Percentiles rank a stretch among this genome's conserved stretches.
Conservation (phyloP, 805 yeast species). For the Kodamaea nitidulidarum region DNA sequence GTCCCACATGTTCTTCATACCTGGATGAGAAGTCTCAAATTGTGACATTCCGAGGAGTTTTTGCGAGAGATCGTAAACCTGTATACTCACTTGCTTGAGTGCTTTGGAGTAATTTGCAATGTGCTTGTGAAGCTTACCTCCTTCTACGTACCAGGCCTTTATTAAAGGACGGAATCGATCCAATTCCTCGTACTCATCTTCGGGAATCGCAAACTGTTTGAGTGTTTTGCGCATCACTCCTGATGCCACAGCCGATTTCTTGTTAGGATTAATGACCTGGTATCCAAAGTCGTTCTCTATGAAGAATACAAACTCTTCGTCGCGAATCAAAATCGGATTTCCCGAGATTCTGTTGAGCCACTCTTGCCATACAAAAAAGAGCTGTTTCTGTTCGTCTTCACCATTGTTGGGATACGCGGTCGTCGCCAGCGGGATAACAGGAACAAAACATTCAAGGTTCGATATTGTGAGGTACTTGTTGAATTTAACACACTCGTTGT, state of each 20-base stretch:
- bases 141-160: conserved; percentile 62
- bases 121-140: conserved; percentile 50
- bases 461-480: conserved; percentile 75
- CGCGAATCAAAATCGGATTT: conserved; percentile 78
- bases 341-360: conserved; percentile 77
- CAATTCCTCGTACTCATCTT: conserved; percentile 76
- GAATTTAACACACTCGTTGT: conserved; percentile 69
- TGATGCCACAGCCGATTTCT: conserved; percentile 62
- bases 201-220: conserved; percentile 89
- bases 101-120: conserved; percentile 54
- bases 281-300: conserved; percentile 72
- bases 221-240: conserved; percentile 86
- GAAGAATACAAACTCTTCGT: conserved; percentile 84
- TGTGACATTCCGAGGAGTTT: conserved; percentile 39
- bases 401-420: conserved; percentile 83
- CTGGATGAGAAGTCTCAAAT: conserved; percentile 51
- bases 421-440: conserved; percentile 72
- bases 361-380: conserved; percentile 60
- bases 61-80: conserved; percentile 45
- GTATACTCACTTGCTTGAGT: conserved; percentile 48
- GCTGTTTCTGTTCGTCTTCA: conserved; percentile 66
- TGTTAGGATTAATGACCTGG: conserved; percentile 55
- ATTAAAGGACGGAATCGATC: conserved; percentile 85
- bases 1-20: conserved; percentile 76
- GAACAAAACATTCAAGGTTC: conserved; percentile 89